Conservation (phyloP, 495 filamentous ascomycete species). For the Hapsidospora chrysogenum region DNA sequence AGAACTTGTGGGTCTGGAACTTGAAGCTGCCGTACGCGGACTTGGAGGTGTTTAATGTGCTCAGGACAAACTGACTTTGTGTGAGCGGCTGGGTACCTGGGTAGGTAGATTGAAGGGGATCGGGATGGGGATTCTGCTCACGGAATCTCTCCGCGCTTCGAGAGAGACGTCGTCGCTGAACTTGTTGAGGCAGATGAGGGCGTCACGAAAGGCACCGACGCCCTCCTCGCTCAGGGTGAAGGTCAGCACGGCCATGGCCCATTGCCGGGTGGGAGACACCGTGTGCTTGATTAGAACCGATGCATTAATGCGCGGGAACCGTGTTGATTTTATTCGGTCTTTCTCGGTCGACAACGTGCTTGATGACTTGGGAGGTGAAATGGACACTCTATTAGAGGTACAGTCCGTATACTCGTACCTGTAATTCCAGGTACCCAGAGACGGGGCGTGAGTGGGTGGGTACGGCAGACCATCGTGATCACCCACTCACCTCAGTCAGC, state of each 20-base stretch:
- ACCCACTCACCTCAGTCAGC: no score
- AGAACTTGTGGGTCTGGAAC: slow-evolving; percentile 60
- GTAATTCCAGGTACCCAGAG: no score
- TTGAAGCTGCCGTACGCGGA: slow-evolving; percentile 78
- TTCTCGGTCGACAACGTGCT: no score
- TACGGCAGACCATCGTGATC: no score
- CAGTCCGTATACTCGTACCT: no score
- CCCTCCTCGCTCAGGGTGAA: slow-evolving; percentile 68
- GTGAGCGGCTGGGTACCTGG: not conserved
- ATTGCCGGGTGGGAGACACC: slow-evolving; percentile 1
- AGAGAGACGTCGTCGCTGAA: slow-evolving; percentile 83
- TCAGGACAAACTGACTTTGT: slow-evolving; percentile 49
- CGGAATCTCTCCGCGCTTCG: slow-evolving; percentile 52
- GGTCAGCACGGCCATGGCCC: slow-evolving; percentile 53
- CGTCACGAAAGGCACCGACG: slow-evolving; percentile 60
- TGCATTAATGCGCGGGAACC: no score
- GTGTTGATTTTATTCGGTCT: no score
- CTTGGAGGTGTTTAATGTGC: slow-evolving; percentile 79
- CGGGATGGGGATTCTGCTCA: not conserved
- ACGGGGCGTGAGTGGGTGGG: no score
- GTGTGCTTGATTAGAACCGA: not conserved
- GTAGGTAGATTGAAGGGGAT: not conserved
- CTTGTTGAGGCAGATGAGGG: slow-evolving; percentile 72
- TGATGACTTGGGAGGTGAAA: no score
- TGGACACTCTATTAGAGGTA: no score